Conservation (phyloP, 305 asterid species). For the Caryopteris hybrid region DNA sequence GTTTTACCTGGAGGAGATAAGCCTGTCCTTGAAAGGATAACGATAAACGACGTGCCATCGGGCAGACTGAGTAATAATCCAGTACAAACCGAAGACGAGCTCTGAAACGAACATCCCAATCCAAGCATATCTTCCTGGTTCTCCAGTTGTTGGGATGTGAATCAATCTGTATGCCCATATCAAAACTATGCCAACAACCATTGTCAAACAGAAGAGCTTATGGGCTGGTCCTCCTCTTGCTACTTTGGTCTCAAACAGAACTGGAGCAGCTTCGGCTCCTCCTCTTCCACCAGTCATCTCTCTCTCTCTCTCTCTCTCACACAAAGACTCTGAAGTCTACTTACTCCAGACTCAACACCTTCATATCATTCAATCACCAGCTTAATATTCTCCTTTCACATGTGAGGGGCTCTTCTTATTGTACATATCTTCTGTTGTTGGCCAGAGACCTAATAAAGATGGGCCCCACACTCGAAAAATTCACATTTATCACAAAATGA, state of each 20-base stretch:
- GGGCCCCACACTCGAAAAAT: too few species aligned
- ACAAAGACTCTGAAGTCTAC: too few species aligned
- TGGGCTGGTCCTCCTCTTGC: slow-evolving; percentile 26
- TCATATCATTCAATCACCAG: too few species aligned
- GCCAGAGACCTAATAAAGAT: too few species aligned
- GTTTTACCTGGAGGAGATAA: slow-evolving; percentile 43
- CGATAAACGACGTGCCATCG: slow-evolving; percentile 44
- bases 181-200: slow-evolving; percentile 6
- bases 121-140: slow-evolving; percentile 27
- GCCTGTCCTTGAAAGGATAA: slow-evolving; percentile 41
- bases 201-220: slow-evolving; percentile 1
- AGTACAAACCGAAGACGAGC: slow-evolving; percentile 40
- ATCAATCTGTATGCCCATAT: slow-evolving; percentile 21
- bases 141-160: slow-evolving; percentile 21
- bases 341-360: neutral
- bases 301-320: neutral
- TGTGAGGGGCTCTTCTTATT: too few species aligned
- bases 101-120: slow-evolving; percentile 41
- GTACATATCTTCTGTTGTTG: too few species aligned
- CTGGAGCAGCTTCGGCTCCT: neutral
- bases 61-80: slow-evolving; percentile 48
- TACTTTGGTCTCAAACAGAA: slow-evolving; percentile 27
- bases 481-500: too few species aligned
- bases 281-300: neutral
- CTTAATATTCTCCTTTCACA: too few species aligned